Conservation (phyloP, 768 basidiomycete genomes). For the Nidularia sp. region DNA sequence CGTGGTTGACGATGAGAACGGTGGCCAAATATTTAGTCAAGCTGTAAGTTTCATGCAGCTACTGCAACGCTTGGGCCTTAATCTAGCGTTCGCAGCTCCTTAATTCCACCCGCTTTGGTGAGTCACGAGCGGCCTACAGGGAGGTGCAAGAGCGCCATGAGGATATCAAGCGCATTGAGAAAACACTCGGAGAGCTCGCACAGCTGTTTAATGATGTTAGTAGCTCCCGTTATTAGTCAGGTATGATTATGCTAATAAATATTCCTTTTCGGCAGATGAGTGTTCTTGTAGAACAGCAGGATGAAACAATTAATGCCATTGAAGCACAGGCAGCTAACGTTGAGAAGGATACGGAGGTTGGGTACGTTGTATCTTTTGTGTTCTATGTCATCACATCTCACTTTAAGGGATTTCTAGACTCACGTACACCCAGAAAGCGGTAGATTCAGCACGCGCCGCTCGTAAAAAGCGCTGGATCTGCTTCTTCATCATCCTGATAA, state of each 20-base stretch:
- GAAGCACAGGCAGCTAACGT: slow-evolving; percentile 72
- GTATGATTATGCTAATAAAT: too few relatives aligned
- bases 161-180: slow-evolving; percentile 94
- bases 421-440: slow-evolving; percentile 82
- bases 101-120: slow-evolving; percentile 87
- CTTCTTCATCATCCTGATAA: slow-evolving; percentile 67
- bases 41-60: slow-evolving; percentile 43
- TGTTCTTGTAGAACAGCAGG: slow-evolving; percentile 91
- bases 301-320: slow-evolving; percentile 80
- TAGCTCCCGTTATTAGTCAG: slow-evolving; percentile 2
- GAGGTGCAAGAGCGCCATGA: slow-evolving; percentile 98
- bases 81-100: slow-evolving; percentile 50
- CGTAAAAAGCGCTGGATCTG: slow-evolving; percentile 98
- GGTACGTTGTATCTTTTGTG: slow-evolving; percentile 43
- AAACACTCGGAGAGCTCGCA: slow-evolving; percentile 87
- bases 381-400: not conserved
- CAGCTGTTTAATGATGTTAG: slow-evolving; percentile 93
- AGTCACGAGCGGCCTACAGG: slow-evolving; percentile 84
- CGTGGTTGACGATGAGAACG: slow-evolving; percentile 81
- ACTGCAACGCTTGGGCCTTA: too few relatives aligned
- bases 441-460: slow-evolving; percentile 80
- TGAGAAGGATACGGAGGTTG: slow-evolving; percentile 81
- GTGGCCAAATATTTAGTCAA: slow-evolving; percentile 86
- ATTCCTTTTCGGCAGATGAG: slow-evolving; percentile 62
- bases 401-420: slow-evolving; percentile 40